phyloP scores from a whole-genome alignment of 805 yeast species.

The Wickerhamiella brachini region DNA sequence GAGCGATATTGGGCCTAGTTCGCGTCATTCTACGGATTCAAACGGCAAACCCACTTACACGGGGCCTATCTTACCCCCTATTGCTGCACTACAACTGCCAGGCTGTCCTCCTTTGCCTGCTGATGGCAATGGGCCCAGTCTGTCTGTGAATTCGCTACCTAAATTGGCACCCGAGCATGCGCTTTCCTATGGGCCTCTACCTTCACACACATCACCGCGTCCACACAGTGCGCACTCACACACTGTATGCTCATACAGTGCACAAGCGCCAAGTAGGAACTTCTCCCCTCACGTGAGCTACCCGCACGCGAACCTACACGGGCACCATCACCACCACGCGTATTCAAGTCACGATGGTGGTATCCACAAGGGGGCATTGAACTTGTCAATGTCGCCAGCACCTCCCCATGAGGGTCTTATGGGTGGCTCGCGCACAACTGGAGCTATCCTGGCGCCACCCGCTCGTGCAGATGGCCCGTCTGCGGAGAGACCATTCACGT shows the following conservation, averaged over 20 bases:
- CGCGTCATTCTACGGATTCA: neutral
- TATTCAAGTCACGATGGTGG: neutral
- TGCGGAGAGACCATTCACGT: constrained; percentile 7
- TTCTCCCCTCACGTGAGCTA: neutral
- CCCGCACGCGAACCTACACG: neutral
- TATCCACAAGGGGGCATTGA: neutral
- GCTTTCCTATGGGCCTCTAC: neutral
- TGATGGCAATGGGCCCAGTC: neutral
- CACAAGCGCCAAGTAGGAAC: too few relatives aligned
- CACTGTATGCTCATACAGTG: too few relatives aligned
- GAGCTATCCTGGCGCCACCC: neutral
- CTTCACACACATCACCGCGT: neutral
- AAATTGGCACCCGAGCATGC: neutral
- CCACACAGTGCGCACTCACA: too few relatives aligned
- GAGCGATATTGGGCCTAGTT: too few relatives aligned
- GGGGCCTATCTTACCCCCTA: neutral
- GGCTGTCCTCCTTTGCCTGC: neutral
- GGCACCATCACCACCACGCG: neutral
- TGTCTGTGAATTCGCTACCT: neutral
- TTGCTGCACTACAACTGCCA: neutral
- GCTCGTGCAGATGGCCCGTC: neutral
- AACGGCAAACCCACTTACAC: too few relatives aligned
- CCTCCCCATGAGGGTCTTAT: neutral
- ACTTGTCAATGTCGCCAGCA: neutral
- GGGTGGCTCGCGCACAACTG: neutral